Percentiles rank a stretch among this genome's conserved stretches.
Evolutionary conservation across 2,329 filamentous ascomycete genomes (phyloP).

Genomic region (Calonectria leucothoes): DNA sequence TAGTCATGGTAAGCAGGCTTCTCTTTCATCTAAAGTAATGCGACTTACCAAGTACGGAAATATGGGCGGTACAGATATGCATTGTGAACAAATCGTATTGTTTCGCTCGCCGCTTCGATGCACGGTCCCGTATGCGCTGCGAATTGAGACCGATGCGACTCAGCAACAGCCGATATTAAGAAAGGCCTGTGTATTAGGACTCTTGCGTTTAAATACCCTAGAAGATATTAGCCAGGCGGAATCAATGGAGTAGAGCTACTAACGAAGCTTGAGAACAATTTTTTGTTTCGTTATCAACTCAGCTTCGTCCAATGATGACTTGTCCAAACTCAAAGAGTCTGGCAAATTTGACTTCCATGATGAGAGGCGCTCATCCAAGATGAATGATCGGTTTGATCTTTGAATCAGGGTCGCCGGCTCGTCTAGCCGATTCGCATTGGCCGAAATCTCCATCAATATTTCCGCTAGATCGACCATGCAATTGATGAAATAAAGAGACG

Average conservation of each 20-base stretch:
- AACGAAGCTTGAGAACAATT: constrained; percentile 18
- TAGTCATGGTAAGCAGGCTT: not conserved
- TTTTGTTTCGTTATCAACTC: constrained; percentile 26
- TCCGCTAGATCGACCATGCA: constrained; percentile 21
- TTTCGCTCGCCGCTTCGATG: constrained; percentile 21
- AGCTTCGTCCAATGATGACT: constrained; percentile 13
- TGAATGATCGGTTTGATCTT: not conserved
- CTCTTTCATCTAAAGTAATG: not conserved
- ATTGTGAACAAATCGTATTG: constrained; percentile 17
- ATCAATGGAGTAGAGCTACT: not conserved
- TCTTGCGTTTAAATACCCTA: constrained; percentile 18
- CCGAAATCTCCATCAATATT: constrained; percentile 12
- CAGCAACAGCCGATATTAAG: constrained; percentile 2
- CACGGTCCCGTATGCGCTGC: constrained; percentile 9
- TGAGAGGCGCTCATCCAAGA: constrained; percentile 11
- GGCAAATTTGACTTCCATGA: not conserved
- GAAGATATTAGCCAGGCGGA: not conserved
- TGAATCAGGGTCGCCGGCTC: not conserved
- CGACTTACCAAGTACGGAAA: constrained; percentile 18
- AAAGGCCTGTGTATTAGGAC: constrained; percentile 20
- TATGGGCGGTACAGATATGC: constrained; percentile 23
- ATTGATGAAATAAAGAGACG: constrained; percentile 9
- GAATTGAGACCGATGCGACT: not conserved
- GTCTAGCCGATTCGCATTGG: constrained; percentile 10
- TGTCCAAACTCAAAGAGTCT: not conserved